Base-by-base conservation (phyloP, 2,329 filamentous ascomycete species). In the Xenosphaeropsis pyriputrescens region DNA sequence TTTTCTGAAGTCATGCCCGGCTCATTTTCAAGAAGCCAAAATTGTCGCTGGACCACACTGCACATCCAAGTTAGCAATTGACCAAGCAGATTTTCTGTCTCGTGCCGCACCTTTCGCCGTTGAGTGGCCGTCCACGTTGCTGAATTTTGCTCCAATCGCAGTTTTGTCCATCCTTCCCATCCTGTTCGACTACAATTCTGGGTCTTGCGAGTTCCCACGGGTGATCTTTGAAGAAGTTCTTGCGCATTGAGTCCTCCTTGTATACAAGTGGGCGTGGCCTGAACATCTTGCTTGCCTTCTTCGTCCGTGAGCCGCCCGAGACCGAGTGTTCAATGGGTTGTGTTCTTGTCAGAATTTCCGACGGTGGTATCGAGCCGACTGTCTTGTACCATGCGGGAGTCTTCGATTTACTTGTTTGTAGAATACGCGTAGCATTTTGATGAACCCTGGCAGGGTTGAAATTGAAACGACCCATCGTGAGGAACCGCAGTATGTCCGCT, bases 151-250 rank as follows among this genome's bases (percentile, higher is more conserved):
- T 82, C 89, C 89, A 96, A 58, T 95, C 75, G 50, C 75, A 77
- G 39, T 62, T 66, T 56, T 79, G 73, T 37, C 74, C 67, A 53
- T 98, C 89, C 54, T 80, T 82, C 38, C 91, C 91, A 51, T 89
- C 81, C 48, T 77, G 67, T 61, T 98, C 91, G 8, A 96, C 63
- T 34, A 98, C 66, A 41, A 94, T 68, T 48, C 85, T 72, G 39
- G 91, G 91, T 44, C 89, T 72, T 14, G 91, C 91, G 53, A 98
- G 64, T 61, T 98, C 91, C 91, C 91, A 98, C 5, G 91, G 91
- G 57, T 98, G 91, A 58, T 98, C 89, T 52, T 70, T 75, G 65
- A 84, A 98, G 63, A 96, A 98, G 18, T 78, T 74, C 47, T 62
- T 67, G 45, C 91, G 79, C 52, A 98, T 67, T 42, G 64, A 60